Base-by-base conservation (phyloP, 2,329 filamentous ascomycete species). In the Ambrosiella cleistominuta region DNA sequence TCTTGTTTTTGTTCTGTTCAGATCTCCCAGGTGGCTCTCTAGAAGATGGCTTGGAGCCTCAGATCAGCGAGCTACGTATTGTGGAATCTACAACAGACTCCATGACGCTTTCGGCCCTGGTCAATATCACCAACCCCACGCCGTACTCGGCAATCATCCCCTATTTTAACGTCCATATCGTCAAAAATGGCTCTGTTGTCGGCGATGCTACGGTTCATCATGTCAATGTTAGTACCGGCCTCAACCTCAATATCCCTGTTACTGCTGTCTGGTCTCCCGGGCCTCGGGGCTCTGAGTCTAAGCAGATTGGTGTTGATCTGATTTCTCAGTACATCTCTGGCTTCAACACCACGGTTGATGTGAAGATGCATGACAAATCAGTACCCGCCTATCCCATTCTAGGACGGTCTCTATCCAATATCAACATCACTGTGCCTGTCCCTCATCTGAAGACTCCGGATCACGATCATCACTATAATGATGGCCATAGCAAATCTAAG, bases 101-200 rank as follows among this genome's bases (percentile, higher is more conserved):
- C 2, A 74, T 96, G 52, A 80, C 78, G 17, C 71, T 97, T 40
- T 75, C 82, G 65, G 85, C 86, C 12, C 71, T 74, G 44, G 76
- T 95, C 65, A 95, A 93, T 66, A 76, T 95, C 61, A 94, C 87
- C 3, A 98, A 98, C 66, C 90, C 91, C 1, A 95, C 90, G 0
- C 78, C 83, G 3, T 96, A 97, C 68, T 83, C 86, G 3, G 90
- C 88, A 3, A 75, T 74, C 1, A 75, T 97, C n/a, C 91, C 91
- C 1, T 91, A 82, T 62, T 70, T 88, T 62, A 89, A 85, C 66
- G 77, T 95, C 49, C 80, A 89, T 62, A 71, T 97, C 47, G 68
- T 86, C 37, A 82, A 81, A 64, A 90, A 94, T 64, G 81, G 77
- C 9, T 83, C 83, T 0, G 68, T 85, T 7, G 73, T 98, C 39